Base-by-base conservation (phyloP, 768 basidiomycete genomes). In the Pulveroboletus sp. region DNA sequence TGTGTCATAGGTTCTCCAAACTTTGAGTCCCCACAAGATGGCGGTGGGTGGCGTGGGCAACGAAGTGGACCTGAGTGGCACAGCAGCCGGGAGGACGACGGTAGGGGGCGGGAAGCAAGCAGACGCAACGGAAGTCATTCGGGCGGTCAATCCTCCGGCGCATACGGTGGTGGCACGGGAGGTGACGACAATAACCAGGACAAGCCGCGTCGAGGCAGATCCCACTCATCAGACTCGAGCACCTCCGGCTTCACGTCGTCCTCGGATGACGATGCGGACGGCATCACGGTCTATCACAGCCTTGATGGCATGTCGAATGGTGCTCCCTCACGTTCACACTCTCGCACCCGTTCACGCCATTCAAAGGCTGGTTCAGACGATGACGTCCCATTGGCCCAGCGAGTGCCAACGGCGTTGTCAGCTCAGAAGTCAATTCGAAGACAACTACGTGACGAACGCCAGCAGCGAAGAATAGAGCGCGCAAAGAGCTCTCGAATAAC, bases 341-440 rank as follows among this genome's bases (percentile, higher is more conserved):
- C 63, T n/a, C 54, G 58, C 15, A 49, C 53, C 13, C 58, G 47
- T 38, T 59, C 60, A 47, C 64, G 49, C 40, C 53, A 39, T 49
- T 55, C 60, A 43, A 58, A 39, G 48, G 9, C 55, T 27, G 66
- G 68, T 28, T 74, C 77, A 35, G 83, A 89, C 47, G 92, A 95
- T 63, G 86, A 95, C 57, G 73, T 92, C 1, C 93, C 93, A 1
- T 76, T 95, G 14, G 93, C 91, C 3, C 82, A 80, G 55, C 76
- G 83, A 28, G 89, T 92, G 47, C 93, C 92, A 5, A 84, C 83
- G 1, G 93, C 93, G 4, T 69, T 95, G 50, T 78, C 75, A 4
- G 92, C 90, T 9, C 93, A 95, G 60, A 82, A 80, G 58, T 83
- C 85, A 6, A 88, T 95, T 47, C 79, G 89, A 17, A 73, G 75